Base-by-base conservation (phyloP, 2,329 filamentous ascomycete species). In the Orbilia quercus region DNA sequence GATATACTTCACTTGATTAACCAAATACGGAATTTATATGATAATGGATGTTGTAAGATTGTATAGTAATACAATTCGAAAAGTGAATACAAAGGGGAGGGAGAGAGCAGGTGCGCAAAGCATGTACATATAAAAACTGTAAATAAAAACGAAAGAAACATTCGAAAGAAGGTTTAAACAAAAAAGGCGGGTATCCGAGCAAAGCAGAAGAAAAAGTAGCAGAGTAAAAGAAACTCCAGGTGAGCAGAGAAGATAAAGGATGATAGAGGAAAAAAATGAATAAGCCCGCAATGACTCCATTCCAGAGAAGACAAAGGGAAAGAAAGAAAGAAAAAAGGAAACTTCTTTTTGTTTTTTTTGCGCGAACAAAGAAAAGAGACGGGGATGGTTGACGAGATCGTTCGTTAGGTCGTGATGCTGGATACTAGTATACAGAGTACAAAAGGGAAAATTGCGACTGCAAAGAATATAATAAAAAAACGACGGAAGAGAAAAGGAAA, bases 251-350 rank as follows among this genome's bases (percentile, higher is more conserved):
- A 42, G 47, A 40, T 40, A 40, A n/a, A n/a, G n/a, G n/a, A n/a
- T n/a, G n/a, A n/a, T n/a, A n/a, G n/a, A n/a, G 16, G 31, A 31
- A 23, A 40, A 58, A 34, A 34, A 51, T 14, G 58, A 51, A 36
- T 48, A 59, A 28, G 54, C 60, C 60, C 69, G 42, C 58, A 36
- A 48, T 73, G 69, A 73, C 69, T 73, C 69, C 69, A 55, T 73
- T 57, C 69, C 69, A 73, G 69, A 73, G 69, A 62, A 62, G 69
- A 73, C 69, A 66, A 73, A 66, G 69, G 69, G 69, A 66, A 66
- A 31, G 57, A 71, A 36, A 59, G 47, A 7, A 28, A 38, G 36
- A 14, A 14, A 31, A 2, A 44, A 59, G 36, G 48, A 16, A 48
- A 50, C 20, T 12, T 14, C 28, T 63, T 70, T 57, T 62, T 14